These are phyloP conservation scores for Dovyalis caffra DNA, from an alignment of 345 rosid species.

Conservation along the genomic window DNA sequence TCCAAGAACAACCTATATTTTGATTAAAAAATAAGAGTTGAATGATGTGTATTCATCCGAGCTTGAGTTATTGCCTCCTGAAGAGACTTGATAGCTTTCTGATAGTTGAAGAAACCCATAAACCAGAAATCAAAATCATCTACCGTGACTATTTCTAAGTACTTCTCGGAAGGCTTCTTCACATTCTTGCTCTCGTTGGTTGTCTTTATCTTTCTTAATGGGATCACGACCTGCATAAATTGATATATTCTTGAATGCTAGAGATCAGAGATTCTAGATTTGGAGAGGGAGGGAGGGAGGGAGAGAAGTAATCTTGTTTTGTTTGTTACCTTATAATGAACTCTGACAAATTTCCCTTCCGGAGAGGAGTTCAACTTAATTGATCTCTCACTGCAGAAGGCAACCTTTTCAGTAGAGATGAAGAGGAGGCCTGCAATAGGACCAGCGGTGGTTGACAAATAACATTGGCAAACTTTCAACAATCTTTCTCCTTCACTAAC, in stretches of 20 bases:
- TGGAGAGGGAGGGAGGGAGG: background rate
- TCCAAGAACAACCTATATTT: too few relatives aligned
- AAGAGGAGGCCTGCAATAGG: slow-evolving; percentile 53
- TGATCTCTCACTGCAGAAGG: slow-evolving; percentile 52
- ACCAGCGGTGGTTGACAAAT: slow-evolving; percentile 47
- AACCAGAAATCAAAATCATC: slow-evolving; percentile 89
- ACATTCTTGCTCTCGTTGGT: slow-evolving; percentile 50
- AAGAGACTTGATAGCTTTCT: slow-evolving; percentile 61
- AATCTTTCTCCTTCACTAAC: slow-evolving; percentile 42
- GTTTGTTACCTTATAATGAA: slow-evolving; percentile 38
- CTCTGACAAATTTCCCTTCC: slow-evolving; percentile 30
- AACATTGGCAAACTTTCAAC: slow-evolving; percentile 46
- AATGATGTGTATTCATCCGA: slow-evolving; percentile 24
- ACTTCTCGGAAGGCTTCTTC: slow-evolving; percentile 71
- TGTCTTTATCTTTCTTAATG: slow-evolving; percentile 49
- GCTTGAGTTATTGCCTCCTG: slow-evolving; percentile 45
- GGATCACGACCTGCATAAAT: slow-evolving; percentile 49
- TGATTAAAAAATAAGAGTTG: too few relatives aligned
- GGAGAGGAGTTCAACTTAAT: slow-evolving; percentile 35
- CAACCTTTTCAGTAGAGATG: slow-evolving; percentile 38
- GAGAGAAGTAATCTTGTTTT: too few relatives aligned
- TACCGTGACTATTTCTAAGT: slow-evolving; percentile 57
- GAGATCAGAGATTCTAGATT: background rate
- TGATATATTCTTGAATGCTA: background rate
- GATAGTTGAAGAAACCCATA: slow-evolving; percentile 74